Base-by-base conservation (phyloP, 257 asterid genomes). In the Paraleonurus japonicus region DNA sequence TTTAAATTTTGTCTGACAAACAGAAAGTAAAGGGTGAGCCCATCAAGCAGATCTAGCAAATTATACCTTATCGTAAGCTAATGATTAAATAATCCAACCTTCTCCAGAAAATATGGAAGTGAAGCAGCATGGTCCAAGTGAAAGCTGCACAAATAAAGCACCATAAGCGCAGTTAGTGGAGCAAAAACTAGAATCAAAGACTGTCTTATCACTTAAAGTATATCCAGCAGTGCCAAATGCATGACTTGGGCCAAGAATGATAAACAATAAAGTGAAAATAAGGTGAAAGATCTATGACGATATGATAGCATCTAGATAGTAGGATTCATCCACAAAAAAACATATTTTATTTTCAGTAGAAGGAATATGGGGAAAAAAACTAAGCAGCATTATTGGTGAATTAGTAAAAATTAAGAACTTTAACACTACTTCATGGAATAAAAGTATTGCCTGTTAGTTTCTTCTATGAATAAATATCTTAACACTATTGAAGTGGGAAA, bases 101-200 rank as follows among this genome's bases (percentile, higher is more conserved):
- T 89, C 83, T 95, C 96, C 72, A 95, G 84, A 62, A 95, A 95
- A 86, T 92, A 95, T 41, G 98, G 98, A 81, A 95, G 98, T 22
- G 98, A 95, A 74, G 98, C 99, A 69, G 99, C 97, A 89, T 95
- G 99, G 82, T 95, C 99, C 89, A 95, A 86, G 88, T 95, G 99
- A 87, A 92, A 95, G 84, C 99, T 95, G 90, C 84, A 79, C 50
- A 63, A 30, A 26, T 48, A 68, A 73, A 59, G 61, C 43, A 59
- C 51, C 66, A 74, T 17, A 73, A 72, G 66, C 35, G 27, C 39
- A 43, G 10, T 60, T 23, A 73, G 78, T 12, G 37, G 30, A 53
- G 27, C 24, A 17, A 65, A 51, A 48, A 59, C 61, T 55, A 50
- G 27, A 70, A 32, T 33, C 50, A 62, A 17, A 78, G 50, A 2